phyloP scores from a whole-genome alignment of 2,329 filamentous ascomycete species.

The Amylocarpus encephaloides region DNA sequence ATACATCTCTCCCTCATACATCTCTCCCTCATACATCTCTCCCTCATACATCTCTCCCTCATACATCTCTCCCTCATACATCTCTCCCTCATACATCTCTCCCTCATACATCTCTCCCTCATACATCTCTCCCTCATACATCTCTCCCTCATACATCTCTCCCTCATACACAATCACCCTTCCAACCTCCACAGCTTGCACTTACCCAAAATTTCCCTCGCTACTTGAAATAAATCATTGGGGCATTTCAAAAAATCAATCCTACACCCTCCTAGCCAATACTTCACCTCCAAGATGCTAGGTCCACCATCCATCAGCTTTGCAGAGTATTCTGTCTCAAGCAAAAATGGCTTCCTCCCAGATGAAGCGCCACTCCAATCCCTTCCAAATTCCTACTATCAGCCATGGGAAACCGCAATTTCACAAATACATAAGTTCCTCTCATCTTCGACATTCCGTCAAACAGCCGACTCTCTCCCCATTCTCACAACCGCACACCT shows the following conservation, averaged over 20 bases:
- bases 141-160: too few species aligned
- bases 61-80: too few species aligned
- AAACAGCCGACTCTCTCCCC: constrained; percentile 58
- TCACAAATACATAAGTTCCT: constrained; percentile 62
- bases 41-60: too few species aligned
- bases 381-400: constrained; percentile 67
- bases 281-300: constrained; percentile 18
- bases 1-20: too few species aligned
- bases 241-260: background rate
- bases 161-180: background rate
- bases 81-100: too few species aligned
- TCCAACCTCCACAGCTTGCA: background rate
- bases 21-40: too few species aligned
- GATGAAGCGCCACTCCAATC: constrained; percentile 56
- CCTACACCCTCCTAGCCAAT: background rate
- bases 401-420: constrained; percentile 69
- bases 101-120: too few species aligned
- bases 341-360: constrained; percentile 66
- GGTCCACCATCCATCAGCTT: constrained; percentile 23
- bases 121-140: too few species aligned
- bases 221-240: too few species aligned
- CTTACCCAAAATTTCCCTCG: too few species aligned
- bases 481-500: constrained; percentile 62
- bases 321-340: constrained; percentile 23
- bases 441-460: constrained; percentile 55